These are phyloP conservation scores for Xylariaceae sp. DNA, from an alignment of 2,329 filamentous ascomycete species.

Conservation along the genomic window DNA sequence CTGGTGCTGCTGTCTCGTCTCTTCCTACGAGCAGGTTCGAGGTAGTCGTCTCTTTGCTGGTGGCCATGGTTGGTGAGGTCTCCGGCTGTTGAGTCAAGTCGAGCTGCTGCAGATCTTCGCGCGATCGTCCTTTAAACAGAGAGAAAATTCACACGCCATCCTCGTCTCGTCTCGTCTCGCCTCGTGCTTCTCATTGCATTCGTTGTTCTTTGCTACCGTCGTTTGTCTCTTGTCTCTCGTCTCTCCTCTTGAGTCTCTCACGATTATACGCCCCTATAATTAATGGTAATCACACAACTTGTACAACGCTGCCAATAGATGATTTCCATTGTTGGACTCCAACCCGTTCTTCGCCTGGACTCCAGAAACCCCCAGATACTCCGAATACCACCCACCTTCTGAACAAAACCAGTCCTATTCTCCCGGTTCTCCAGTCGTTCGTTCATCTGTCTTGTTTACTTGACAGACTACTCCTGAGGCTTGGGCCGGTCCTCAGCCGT, in stretches of 20 bases:
- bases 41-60: slow-evolving; percentile 10
- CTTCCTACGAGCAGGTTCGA: slow-evolving; percentile 3
- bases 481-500: slow-evolving; percentile 1
- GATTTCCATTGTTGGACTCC: slow-evolving; percentile 5
- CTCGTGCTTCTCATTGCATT: background rate
- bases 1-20: slow-evolving; percentile 5
- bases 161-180: no score
- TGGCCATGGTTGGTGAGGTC: slow-evolving; percentile 9
- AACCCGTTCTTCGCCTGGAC: slow-evolving; percentile 2
- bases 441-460: slow-evolving; percentile 3
- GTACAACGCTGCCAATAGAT: slow-evolving; percentile 3
- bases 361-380: background rate
- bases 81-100: slow-evolving; percentile 10
- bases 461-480: background rate
- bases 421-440: slow-evolving; percentile 6
- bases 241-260: slow-evolving; percentile 1
- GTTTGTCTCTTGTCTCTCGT: background rate
- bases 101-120: background rate
- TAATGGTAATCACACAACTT: slow-evolving; percentile 10
- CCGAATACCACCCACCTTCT: background rate
- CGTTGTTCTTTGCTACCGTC: background rate
- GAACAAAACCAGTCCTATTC: background rate
- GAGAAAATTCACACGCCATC: no score
- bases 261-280: slow-evolving; percentile 6
- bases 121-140: background rate